Conservation (phyloP, 495 filamentous ascomycete species). For the Aspergillus biplanus region DNA sequence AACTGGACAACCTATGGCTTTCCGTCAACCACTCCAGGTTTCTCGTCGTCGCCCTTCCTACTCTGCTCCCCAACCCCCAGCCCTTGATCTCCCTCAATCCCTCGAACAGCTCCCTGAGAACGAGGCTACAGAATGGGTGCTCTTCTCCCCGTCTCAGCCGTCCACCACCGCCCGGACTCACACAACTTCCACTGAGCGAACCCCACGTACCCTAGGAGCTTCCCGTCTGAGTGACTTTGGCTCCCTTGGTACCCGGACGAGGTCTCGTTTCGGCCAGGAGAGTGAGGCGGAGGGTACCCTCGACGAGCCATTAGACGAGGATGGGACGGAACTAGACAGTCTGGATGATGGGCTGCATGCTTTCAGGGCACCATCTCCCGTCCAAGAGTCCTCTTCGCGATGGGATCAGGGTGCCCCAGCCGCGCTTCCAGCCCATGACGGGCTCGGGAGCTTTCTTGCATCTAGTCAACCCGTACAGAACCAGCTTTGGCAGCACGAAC, state of each 20-base stretch:
- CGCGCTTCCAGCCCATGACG: conserved; percentile 88
- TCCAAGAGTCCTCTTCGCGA: conserved; percentile 48
- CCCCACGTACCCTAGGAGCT: conserved; percentile 69
- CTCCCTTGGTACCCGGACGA: conserved; percentile 69
- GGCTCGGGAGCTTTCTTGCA: conserved; percentile 78
- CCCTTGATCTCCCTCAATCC: conserved; percentile 41
- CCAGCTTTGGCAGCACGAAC: conserved; percentile 83
- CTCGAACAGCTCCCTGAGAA: conserved; percentile 47
- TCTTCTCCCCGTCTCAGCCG: conserved; percentile 77
- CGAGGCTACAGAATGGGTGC: conserved; percentile 91
- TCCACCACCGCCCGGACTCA: conserved; percentile 67
- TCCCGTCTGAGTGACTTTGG: conserved; percentile 86
- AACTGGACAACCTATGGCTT: conserved; percentile 67
- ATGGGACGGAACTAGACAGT: conserved; percentile 78
- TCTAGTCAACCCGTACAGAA: conserved; percentile 65
- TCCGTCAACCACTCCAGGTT: conserved; percentile 73
- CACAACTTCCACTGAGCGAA: conserved; percentile 72
- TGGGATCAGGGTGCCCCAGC: conserved; percentile 58
- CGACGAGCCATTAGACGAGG: conserved; percentile 64
- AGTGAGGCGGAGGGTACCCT: conserved; percentile 50
- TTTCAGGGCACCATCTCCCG: conserved; percentile 69
- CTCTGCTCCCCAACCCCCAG: conserved; percentile 48
- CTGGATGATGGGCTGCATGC: conserved; percentile 87
- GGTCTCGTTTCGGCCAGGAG: conserved; percentile 51
- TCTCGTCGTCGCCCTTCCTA: conserved; percentile 61